These are phyloP conservation scores for Maudiozyma pseudohumilis DNA, from an alignment of 805 yeast species.

Conservation along the genomic window DNA sequence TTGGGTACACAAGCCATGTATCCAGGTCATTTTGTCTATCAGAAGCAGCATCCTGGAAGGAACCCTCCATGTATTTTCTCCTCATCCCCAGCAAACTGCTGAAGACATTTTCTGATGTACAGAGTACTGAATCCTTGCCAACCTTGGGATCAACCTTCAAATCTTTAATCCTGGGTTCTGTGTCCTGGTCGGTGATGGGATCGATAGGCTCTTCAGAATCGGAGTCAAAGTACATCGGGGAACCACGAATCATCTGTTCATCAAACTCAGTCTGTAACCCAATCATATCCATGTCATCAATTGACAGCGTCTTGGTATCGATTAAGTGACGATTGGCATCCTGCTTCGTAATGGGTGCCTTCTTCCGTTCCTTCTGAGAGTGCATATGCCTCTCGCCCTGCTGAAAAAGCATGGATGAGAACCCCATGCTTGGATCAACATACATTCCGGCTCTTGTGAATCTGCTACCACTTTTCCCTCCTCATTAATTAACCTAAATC, in stretches of 20 bases:
- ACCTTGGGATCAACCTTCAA: background rate
- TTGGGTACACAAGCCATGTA: conserved; percentile 75
- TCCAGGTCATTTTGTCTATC: conserved; percentile 62
- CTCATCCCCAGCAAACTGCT: conserved; percentile 38
- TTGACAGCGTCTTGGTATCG: conserved; percentile 7
- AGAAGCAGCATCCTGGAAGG: conserved; percentile 54
- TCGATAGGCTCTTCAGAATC: conserved; percentile 11
- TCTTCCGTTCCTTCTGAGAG: too few species aligned
- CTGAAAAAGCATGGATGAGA: background rate
- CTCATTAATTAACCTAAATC: too few species aligned
- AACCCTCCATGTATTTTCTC: conserved; percentile 51
- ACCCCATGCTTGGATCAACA: too few species aligned
- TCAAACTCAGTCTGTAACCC: conserved; percentile 23
- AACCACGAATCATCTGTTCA: conserved; percentile 25
- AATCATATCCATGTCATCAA: conserved; percentile 28
- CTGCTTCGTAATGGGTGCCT: conserved; percentile 2
- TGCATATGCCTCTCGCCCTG: background rate
- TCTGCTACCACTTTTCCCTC: too few species aligned
- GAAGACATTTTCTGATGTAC: conserved; percentile 13
- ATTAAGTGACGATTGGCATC: conserved; percentile 1
- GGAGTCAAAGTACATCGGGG: conserved; percentile 24
- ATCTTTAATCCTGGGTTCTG: background rate
- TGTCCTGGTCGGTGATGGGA: background rate
- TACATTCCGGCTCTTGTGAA: too few species aligned
- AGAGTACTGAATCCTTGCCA: too few species aligned